Evolutionary conservation across 306 rosid species (phyloP).

Genomic region (Corylus heterophylla): DNA sequence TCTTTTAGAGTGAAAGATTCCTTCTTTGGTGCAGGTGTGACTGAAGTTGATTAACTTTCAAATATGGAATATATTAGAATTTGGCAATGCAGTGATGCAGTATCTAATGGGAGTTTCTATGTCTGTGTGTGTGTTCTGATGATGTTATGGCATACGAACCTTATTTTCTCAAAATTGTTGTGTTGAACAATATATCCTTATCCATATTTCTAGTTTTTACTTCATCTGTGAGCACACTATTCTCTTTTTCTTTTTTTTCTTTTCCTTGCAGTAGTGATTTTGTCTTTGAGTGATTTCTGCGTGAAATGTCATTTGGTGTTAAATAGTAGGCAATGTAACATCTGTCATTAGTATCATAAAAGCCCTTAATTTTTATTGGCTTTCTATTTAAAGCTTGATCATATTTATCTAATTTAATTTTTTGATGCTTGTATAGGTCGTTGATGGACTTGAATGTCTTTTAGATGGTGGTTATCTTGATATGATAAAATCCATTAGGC

Average conservation of each 20-base stretch:
- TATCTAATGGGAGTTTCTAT: background rate
- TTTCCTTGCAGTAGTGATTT: background rate
- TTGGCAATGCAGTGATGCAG: background rate
- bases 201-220: background rate
- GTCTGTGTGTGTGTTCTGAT: background rate
- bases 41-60: background rate
- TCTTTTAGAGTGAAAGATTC: background rate
- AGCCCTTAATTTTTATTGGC: conserved; percentile 6
- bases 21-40: background rate
- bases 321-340: background rate
- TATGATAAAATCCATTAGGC: conserved; percentile 51
- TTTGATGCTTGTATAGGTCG: conserved; percentile 53
- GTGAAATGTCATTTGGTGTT: background rate
- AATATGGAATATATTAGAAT: background rate
- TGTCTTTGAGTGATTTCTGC: background rate
- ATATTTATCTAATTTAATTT: conserved; percentile 23
- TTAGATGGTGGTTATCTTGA: conserved; percentile 48
- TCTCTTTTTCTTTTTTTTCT: background rate
- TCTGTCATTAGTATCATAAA: background rate
- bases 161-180: background rate
- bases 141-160: background rate
- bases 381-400: conserved; percentile 21
- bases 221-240: background rate
- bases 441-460: conserved; percentile 65
- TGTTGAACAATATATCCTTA: background rate